phyloP scores from a whole-genome alignment of 768 basidiomycete species.

The Pleurotus salmoneostramineus region DNA sequence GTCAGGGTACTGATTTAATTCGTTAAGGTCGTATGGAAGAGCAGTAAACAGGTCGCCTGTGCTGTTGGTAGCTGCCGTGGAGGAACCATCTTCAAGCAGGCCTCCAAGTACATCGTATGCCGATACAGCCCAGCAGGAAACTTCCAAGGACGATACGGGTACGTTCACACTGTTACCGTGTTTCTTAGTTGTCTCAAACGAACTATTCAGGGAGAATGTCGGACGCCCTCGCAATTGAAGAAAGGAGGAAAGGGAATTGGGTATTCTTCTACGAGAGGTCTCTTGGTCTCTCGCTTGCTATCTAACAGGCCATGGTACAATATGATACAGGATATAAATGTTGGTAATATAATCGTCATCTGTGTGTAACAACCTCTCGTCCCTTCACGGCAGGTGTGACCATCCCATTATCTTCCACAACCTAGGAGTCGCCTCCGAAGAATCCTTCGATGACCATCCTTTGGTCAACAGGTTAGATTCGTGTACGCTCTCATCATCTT shows the following conservation, averaged over 20 bases:
- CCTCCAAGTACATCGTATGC: slow-evolving; percentile 22
- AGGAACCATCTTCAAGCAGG: slow-evolving; percentile 18
- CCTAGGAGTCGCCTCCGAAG: background rate
- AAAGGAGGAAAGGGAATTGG: too few relatives aligned
- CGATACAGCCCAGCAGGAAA: slow-evolving; percentile 25
- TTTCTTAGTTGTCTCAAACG: background rate
- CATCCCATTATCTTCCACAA: slow-evolving; percentile 5
- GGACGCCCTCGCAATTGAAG: slow-evolving; percentile 6
- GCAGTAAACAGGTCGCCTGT: slow-evolving; percentile 44
- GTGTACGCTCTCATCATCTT: background rate
- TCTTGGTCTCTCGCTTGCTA: too few relatives aligned
- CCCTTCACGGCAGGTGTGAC: background rate
- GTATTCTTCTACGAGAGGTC: too few relatives aligned
- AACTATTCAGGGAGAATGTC: slow-evolving; percentile 7
- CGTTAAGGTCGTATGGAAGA: slow-evolving; percentile 50
- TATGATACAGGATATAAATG: too few relatives aligned
- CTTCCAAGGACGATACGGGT: slow-evolving; percentile 19
- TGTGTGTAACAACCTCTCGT: too few relatives aligned
- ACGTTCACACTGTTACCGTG: background rate
- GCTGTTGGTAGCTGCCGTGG: slow-evolving; percentile 34
- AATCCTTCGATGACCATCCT: background rate
- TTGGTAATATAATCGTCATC: too few relatives aligned
- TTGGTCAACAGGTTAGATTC: background rate
- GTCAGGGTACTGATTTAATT: background rate
- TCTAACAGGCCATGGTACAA: too few relatives aligned